These are phyloP conservation scores for Malus domestica DNA, from an alignment of 306 rosid species.

Conservation along the genomic window DNA sequence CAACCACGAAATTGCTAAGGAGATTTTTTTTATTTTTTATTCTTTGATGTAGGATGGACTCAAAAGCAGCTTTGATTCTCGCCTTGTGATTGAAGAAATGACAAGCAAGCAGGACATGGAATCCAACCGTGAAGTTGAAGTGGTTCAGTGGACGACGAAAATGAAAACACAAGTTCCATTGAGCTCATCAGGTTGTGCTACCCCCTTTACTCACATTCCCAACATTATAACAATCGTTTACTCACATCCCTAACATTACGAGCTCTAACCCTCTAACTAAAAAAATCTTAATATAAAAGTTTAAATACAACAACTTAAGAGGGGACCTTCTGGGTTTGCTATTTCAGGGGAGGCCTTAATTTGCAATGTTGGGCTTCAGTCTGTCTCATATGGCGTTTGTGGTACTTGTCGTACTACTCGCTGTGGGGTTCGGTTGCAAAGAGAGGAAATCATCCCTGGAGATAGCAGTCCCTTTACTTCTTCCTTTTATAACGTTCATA, in stretches of 20 bases:
- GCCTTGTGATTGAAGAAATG: neutral
- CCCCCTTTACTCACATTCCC: slow-evolving; percentile 17
- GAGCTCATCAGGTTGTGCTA: slow-evolving; percentile 2
- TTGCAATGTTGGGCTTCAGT: neutral
- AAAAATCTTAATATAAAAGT: neutral
- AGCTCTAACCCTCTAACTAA: neutral
- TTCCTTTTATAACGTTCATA: neutral
- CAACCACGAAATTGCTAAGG: neutral
- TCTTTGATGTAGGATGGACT: slow-evolving; percentile 9
- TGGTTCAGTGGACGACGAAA: neutral
- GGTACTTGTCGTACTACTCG: neutral
- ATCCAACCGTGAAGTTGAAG: neutral
- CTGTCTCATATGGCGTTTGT: no score
- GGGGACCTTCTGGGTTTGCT: neutral
- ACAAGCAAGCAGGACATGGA: slow-evolving; percentile 4
- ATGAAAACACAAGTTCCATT: neutral
- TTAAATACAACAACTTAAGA: neutral
- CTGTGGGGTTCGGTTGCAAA: neutral
- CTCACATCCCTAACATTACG: slow-evolving; percentile 27
- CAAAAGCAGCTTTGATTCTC: neutral
- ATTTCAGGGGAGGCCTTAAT: neutral
- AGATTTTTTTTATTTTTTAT: neutral
- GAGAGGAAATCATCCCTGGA: neutral
- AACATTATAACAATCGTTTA: slow-evolving; percentile 13
- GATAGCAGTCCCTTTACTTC: neutral